Evolutionary conservation across 768 basidiomycete species (phyloP), one percentile per base, ranked within the genome.

Genomic region (Terana coerulea): DNA sequence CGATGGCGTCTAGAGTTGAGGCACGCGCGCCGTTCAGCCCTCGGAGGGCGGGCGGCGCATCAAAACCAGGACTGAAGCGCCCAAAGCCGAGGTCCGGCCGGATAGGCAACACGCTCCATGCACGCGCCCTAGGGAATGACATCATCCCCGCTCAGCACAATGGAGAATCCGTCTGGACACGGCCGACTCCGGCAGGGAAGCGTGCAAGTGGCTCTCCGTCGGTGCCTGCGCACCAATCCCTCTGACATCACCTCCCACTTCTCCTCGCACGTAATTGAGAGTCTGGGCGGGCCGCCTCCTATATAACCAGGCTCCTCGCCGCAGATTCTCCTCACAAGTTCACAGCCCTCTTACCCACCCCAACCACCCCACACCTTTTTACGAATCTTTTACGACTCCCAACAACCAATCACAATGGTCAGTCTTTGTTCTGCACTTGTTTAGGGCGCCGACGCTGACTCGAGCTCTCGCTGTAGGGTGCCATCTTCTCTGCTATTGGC

Each of bases 401-500:
- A 2, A 33, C 17, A 11, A 40, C 39, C 21, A 10, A 33, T 34
- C 45, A 46, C 8, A 12, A 46, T 46, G 45, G 45, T 46, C 6
- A 6, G 45, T 46, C 9, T 14, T 24, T 34, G 30, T 21, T n/a
- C 25, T 21, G 40, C 15, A 43, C 42, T 6, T 41, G 10, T 21
- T n/a, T n/a, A n/a, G 6, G 40, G 5, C 10, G 5, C 12, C 24
- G 25, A n/a, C 7, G 24, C 9, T 29, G 21, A 45, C 43, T 30
- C n/a, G n/a, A n/a, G n/a, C n/a, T n/a, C 3, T n/a, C 45, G 30
- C 37, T 19, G 4, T 56, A 84, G 84, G 83, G 82, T 45, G 74
- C 82, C 21, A 71, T 84, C 46, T 69, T 86, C 63, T 85, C 83
- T 61, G 76, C 84, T 22, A 86, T 88, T 37, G 84, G 81, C 19